Conservation (phyloP, 306 rosid genomes). For the Malus domestica region DNA sequence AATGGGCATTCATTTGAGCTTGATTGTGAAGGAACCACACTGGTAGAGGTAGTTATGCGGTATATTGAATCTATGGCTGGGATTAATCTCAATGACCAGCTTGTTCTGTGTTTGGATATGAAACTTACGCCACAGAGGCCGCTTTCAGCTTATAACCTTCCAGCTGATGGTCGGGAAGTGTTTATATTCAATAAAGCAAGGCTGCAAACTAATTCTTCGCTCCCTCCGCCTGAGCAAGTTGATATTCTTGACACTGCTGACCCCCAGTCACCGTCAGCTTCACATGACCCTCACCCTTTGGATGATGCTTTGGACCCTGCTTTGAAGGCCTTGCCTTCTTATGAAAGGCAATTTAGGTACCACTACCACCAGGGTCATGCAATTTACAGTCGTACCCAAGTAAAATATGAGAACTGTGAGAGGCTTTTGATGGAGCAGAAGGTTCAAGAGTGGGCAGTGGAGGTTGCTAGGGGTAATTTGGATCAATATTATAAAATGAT, state of each 20-base stretch:
- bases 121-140: constrained; percentile 69
- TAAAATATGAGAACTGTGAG: constrained; percentile 61
- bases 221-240: constrained; percentile 58
- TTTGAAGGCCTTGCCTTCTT: constrained; percentile 85
- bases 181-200: constrained; percentile 74
- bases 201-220: constrained; percentile 50
- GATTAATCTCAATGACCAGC: constrained; percentile 56
- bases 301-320: constrained; percentile 96
- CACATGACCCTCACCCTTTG: constrained; percentile 67
- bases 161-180: constrained; percentile 66
- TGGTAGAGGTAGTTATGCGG: constrained; percentile 71
- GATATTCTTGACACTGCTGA: constrained; percentile 41
- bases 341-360: constrained; percentile 80
- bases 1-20: constrained; percentile 80
- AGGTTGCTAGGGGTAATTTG: constrained; percentile 80
- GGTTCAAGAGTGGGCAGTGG: constrained; percentile 92
- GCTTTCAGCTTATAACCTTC: constrained; percentile 75
- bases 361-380: constrained; percentile 63
- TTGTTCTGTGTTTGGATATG: constrained; percentile 75
- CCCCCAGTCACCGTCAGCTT: constrained; percentile 54
- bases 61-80: constrained; percentile 47
- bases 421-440: constrained; percentile 75
- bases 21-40: constrained; percentile 53
- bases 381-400: constrained; percentile 44
- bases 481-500: constrained; percentile 72